Conservation (phyloP, 441 rosid species). For the Populus hybrid region DNA sequence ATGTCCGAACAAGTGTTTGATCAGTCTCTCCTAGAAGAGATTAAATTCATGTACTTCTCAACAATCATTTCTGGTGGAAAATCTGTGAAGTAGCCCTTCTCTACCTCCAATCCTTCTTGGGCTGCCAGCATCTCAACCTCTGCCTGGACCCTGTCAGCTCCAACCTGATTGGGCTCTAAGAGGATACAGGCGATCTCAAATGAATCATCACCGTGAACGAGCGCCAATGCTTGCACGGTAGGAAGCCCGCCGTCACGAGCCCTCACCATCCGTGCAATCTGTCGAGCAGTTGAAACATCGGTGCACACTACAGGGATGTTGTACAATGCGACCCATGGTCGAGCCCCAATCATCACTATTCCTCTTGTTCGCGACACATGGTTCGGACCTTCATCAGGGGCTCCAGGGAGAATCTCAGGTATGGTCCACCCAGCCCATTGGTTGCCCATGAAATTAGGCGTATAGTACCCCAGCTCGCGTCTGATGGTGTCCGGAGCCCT, state of each 20-base stretch:
- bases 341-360: slow-evolving; percentile 52
- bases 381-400: slow-evolving; percentile 48
- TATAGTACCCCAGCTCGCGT: slow-evolving; percentile 58
- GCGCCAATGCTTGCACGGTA: slow-evolving; percentile 47
- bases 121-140: slow-evolving; percentile 57
- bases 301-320: slow-evolving; percentile 51
- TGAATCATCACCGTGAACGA: slow-evolving; percentile 49
- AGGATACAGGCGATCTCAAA: slow-evolving; percentile 62
- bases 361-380: slow-evolving; percentile 41
- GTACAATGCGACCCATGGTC: slow-evolving; percentile 45
- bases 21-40: slow-evolving; percentile 19
- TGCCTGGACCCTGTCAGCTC: slow-evolving; percentile 53
- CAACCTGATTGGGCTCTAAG: slow-evolving; percentile 53
- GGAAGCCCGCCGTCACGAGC: slow-evolving; percentile 66
- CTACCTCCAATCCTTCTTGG: slow-evolving; percentile 47
- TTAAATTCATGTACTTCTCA: slow-evolving; percentile 38
- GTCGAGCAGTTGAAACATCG: slow-evolving; percentile 31
- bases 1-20: slow-evolving; percentile 1
- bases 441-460: slow-evolving; percentile 52
- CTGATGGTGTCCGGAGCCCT: slow-evolving; percentile 53
- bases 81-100: slow-evolving; percentile 64
- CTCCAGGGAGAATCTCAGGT: slow-evolving; percentile 32
- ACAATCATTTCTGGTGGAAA: slow-evolving; percentile 48
- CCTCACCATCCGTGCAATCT: slow-evolving; percentile 55
- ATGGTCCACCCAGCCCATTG: slow-evolving; percentile 56